Percentiles rank a stretch among this genome's conserved stretches.
These are phyloP conservation scores for Heracleum sosnowskyi DNA, from an alignment of 129 eudicot species.

Conservation along the genomic window DNA sequence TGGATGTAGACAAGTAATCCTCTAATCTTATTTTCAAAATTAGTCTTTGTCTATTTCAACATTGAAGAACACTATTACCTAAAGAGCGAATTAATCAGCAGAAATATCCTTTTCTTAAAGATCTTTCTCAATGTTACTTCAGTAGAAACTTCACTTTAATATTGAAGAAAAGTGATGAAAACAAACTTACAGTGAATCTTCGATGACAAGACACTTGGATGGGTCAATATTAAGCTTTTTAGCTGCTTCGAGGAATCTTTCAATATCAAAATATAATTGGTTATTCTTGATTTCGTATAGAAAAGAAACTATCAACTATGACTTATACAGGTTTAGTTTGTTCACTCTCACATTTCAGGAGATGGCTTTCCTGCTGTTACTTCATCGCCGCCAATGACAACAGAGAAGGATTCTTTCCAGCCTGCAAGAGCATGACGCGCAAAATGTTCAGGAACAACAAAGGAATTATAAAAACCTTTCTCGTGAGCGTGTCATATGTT, in stretches of 20 bases:
- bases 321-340: conserved; percentile 1
- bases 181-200: conserved; percentile 79
- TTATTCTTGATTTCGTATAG: not conserved
- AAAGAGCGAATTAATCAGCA: not conserved
- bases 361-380: conserved; percentile 78
- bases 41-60: not conserved
- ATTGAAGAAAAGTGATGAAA: not conserved
- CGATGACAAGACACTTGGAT: conserved; percentile 75
- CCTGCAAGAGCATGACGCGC: conserved; percentile 30
- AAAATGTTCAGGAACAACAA: not conserved
- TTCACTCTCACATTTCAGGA: conserved; percentile 82
- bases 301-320: not conserved
- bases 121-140: not conserved
- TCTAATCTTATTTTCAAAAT: not conserved
- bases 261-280: not conserved
- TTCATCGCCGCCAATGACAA: conserved; percentile 83
- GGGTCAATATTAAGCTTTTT: conserved; percentile 59
- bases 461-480: not conserved
- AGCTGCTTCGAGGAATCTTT: conserved; percentile 84
- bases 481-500: not conserved
- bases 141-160: not conserved
- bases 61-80: not conserved
- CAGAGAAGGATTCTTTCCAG: conserved; percentile 80
- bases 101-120: not conserved
- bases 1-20: not conserved